phyloP scores from a whole-genome alignment of 305 asterid species.

The Stenogyne calaminthoides region DNA sequence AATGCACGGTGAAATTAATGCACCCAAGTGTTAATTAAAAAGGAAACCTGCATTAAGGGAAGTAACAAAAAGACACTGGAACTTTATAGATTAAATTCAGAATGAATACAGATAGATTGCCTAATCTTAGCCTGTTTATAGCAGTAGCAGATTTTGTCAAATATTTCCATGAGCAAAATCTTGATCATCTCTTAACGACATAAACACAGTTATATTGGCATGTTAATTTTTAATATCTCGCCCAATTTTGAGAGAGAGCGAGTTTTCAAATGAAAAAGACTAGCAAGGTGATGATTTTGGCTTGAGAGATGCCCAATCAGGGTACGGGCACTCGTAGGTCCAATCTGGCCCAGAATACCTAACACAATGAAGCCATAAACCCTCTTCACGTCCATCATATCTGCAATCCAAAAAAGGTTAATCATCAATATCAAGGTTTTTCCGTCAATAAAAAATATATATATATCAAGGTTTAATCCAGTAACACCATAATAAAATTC shows the following conservation, averaged over 20 bases:
- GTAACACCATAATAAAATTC: no score
- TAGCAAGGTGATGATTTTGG: constrained; percentile 12
- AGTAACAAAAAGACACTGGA: neutral
- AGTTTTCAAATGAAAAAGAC: neutral
- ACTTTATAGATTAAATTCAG: neutral
- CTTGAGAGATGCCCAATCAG: constrained; percentile 69
- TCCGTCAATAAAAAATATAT: no score
- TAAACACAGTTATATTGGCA: neutral
- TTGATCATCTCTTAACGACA: neutral
- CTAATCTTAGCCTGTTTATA: neutral
- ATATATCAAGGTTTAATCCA: no score
- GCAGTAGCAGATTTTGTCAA: neutral
- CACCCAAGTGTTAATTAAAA: no score
- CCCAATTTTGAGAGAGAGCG: neutral
- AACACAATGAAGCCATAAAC: constrained; percentile 91
- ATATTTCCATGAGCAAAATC: neutral
- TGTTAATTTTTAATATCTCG: neutral
- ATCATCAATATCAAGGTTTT: constrained; percentile 8
- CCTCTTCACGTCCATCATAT: constrained; percentile 75
- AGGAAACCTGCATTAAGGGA: neutral
- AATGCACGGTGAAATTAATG: no score
- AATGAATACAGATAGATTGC: neutral
- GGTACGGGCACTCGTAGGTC: constrained; percentile 91
- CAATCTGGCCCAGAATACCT: constrained; percentile 84
- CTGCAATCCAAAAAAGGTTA: constrained; percentile 48